Percentiles rank a stretch among this genome's conserved stretches.
phyloP scores from a whole-genome alignment of 2,329 filamentous ascomycete genomes.

The Nemania sp. region DNA sequence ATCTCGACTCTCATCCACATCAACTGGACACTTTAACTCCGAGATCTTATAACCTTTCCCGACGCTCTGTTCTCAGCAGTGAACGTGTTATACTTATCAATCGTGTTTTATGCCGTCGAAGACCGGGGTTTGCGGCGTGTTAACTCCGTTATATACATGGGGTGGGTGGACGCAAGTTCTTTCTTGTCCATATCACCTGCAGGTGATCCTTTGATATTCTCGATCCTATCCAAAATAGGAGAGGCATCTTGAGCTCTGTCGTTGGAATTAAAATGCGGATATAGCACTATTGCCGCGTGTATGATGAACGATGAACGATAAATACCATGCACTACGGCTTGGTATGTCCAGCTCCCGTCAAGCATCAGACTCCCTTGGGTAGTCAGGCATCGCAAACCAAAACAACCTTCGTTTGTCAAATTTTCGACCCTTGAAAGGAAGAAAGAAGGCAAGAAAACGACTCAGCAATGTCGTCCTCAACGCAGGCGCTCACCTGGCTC shows the following conservation, averaged over 20 bases:
- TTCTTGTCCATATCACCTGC: neutral
- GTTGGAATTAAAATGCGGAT: conserved; percentile 16
- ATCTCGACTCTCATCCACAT: too few species aligned
- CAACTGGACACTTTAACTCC: too few species aligned
- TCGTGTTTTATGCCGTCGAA: neutral
- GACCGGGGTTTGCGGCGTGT: conserved; percentile 8
- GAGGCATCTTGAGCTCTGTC: conserved; percentile 11
- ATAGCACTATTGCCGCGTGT: conserved; percentile 10
- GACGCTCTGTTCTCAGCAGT: too few species aligned
- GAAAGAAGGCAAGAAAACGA: neutral
- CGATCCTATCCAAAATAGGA: conserved; percentile 11
- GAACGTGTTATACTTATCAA: too few species aligned
- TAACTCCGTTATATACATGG: conserved; percentile 10
- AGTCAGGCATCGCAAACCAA: conserved; percentile 12
- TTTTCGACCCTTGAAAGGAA: neutral
- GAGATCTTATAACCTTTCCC: too few species aligned
- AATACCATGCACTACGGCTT: conserved; percentile 6
- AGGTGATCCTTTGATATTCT: conserved; percentile 11
- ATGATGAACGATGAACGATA: conserved; percentile 11
- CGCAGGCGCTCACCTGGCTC: conserved; percentile 23
- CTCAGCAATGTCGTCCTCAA: conserved; percentile 15
- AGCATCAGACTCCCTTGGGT: conserved; percentile 1
- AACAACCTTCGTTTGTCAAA: conserved; percentile 4
- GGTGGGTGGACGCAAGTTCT: neutral
- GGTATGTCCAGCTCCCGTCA: conserved; percentile 5